phyloP scores from a whole-genome alignment of 2,329 filamentous ascomycete species.

The Neofusicoccum ribis region DNA sequence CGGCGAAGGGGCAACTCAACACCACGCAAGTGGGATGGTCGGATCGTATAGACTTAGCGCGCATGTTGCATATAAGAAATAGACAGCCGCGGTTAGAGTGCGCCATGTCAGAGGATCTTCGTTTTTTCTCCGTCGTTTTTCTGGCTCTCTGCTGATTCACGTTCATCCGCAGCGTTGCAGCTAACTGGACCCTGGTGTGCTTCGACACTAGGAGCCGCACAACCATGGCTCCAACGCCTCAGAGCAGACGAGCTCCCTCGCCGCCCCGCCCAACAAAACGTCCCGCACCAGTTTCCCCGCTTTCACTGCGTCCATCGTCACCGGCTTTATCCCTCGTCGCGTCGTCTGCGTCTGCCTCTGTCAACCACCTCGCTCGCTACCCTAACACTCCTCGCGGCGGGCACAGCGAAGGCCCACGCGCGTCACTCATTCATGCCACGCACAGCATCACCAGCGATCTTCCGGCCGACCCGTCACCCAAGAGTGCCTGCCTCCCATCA shows the following conservation, averaged over 20 bases:
- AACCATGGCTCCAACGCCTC: conserved; percentile 8
- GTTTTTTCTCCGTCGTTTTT: neutral
- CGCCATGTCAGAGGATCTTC: neutral
- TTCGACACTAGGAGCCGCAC: conserved; percentile 4
- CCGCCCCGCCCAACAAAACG: neutral
- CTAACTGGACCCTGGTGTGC: neutral
- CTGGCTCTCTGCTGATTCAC: neutral
- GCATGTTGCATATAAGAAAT: conserved; percentile 16
- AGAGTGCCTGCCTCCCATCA: neutral
- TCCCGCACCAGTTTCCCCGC: neutral
- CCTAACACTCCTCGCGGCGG: neutral
- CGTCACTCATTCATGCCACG: neutral
- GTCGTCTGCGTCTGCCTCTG: no score
- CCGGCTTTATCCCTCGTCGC: neutral
- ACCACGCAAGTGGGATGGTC: conserved; percentile 17
- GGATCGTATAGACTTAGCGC: conserved; percentile 13
- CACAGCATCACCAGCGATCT: neutral
- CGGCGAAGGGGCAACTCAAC: conserved; percentile 11
- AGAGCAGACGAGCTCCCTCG: neutral
- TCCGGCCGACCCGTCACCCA: neutral
- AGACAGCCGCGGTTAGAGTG: conserved; percentile 2
- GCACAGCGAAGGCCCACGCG: neutral
- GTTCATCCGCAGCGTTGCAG: neutral
- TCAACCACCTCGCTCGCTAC: neutral
- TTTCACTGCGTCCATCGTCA: neutral